Evolutionary conservation across 768 basidiomycete genomes (phyloP).

Genomic region (Leccinum disarticulatum): DNA sequence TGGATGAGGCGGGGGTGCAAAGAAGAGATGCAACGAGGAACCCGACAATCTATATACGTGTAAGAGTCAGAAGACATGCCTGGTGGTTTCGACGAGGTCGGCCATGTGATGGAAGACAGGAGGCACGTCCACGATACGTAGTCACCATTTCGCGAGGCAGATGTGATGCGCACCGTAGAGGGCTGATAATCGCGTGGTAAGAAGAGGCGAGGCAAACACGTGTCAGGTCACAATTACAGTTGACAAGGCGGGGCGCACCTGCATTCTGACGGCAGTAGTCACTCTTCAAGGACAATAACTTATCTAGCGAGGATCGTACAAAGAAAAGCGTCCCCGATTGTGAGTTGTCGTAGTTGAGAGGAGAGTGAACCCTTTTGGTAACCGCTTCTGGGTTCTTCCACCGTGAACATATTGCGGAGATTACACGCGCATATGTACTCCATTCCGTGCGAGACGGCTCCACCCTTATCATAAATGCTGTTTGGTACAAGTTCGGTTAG

Average conservation of each 20-base stretch:
- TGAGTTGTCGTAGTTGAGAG: conserved; percentile 1
- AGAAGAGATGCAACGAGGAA: conserved; percentile 19
- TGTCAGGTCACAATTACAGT: conserved; percentile 18
- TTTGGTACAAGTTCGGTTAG: conserved; percentile 4
- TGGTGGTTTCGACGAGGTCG: conserved; percentile 37
- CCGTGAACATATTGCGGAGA: conserved; percentile 17
- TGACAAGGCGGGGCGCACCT: conserved; percentile 14
- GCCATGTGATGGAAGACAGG: conserved; percentile 31
- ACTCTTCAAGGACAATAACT: conserved; percentile 2
- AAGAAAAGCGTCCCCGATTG: conserved; percentile 5
- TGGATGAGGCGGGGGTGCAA: conserved; percentile 20
- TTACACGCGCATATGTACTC: conserved; percentile 13
- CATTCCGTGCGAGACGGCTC: conserved; percentile 10
- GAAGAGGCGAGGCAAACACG: conserved; percentile 32
- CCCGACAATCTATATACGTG: conserved; percentile 31
- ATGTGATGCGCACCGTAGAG: conserved; percentile 33
- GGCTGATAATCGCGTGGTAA: conserved; percentile 38
- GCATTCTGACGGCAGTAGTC: conserved; percentile 5
- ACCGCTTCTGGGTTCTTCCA: neutral
- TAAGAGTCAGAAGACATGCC: conserved; percentile 30
- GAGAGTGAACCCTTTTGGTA: neutral
- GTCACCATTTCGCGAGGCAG: conserved; percentile 22
- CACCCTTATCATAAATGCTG: neutral
- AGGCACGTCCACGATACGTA: conserved; percentile 17
- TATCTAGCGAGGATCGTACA: conserved; percentile 16